A percentile compares a stretch with the other conserved stretches of the same genome.
Evolutionary conservation across 2,329 filamentous ascomycete genomes (phyloP).

Genomic region (Trichoderma oligosporum): DNA sequence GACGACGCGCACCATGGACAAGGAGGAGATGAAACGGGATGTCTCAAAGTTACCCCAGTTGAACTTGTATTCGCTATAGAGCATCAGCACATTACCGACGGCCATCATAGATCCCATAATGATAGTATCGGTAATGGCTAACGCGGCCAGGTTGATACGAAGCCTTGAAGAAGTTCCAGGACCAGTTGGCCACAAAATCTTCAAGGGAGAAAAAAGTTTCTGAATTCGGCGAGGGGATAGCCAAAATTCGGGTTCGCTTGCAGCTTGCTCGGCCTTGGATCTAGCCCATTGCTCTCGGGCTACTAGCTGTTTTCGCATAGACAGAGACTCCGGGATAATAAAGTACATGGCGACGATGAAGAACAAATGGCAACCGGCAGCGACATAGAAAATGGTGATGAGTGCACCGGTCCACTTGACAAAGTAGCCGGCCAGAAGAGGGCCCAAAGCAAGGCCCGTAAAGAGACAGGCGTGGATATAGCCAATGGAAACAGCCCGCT

Average conservation of each 20-base stretch:
- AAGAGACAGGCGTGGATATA: slow-evolving; percentile 90
- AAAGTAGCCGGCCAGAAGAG: slow-evolving; percentile 74
- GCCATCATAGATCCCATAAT: slow-evolving; percentile 81
- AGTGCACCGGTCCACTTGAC: slow-evolving; percentile 72
- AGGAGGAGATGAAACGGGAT: slow-evolving; percentile 74
- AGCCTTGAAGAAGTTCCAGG: slow-evolving; percentile 56
- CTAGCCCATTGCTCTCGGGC: slow-evolving; percentile 65
- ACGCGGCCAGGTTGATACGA: slow-evolving; percentile 74
- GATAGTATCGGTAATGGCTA: slow-evolving; percentile 76
- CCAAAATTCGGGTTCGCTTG: slow-evolving; percentile 26
- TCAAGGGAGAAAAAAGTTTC: slow-evolving; percentile 74
- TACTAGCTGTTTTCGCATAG: slow-evolving; percentile 63
- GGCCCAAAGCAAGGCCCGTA: slow-evolving; percentile 81
- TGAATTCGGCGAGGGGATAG: slow-evolving; percentile 39
- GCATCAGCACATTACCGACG: slow-evolving; percentile 71
- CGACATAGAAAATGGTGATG: slow-evolving; percentile 79
- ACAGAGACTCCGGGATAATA: slow-evolving; percentile 79
- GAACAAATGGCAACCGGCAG: slow-evolving; percentile 64
- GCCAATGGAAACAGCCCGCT: slow-evolving; percentile 77
- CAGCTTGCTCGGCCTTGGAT: slow-evolving; percentile 39
- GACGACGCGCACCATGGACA: slow-evolving; percentile 72
- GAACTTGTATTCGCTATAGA: slow-evolving; percentile 79
- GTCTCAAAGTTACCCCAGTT: slow-evolving; percentile 78
- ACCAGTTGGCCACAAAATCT: slow-evolving; percentile 71
- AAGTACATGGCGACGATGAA: slow-evolving; percentile 72